Conservation (phyloP, 495 filamentous ascomycete genomes). For the Xylaria flabelliformis region DNA sequence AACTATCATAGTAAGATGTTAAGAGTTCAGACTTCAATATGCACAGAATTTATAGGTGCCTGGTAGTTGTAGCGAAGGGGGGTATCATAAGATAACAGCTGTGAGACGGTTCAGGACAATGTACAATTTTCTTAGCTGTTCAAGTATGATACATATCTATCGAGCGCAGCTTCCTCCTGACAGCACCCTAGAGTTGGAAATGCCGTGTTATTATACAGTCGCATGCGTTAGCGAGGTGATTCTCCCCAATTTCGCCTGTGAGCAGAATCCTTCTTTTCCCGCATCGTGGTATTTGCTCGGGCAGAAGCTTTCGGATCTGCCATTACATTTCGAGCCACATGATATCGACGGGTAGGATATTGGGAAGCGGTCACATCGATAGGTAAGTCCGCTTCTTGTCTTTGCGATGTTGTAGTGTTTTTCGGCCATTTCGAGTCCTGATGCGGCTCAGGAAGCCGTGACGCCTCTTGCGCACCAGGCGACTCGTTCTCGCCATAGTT, state of each 20-base stretch:
- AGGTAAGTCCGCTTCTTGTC: slow-evolving; percentile 50
- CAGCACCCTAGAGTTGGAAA: not conserved
- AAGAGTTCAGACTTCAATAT: not conserved
- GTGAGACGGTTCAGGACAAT: not conserved
- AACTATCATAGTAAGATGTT: not conserved
- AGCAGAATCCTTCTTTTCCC: not conserved
- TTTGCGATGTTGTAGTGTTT: slow-evolving; percentile 46
- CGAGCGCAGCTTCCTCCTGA: slow-evolving; percentile 9
- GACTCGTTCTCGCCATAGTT: slow-evolving; percentile 48
- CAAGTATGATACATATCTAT: slow-evolving; percentile 15
- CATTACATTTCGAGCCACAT: not conserved
- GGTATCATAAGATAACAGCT: not conserved
- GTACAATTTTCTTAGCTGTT: not conserved
- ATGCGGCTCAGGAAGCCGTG: slow-evolving; percentile 55
- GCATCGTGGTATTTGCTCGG: not conserved
- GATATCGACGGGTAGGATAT: not conserved
- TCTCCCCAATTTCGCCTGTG: not conserved
- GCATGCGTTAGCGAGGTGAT: not conserved
- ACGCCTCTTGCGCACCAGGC: slow-evolving; percentile 56
- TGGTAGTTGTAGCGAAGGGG: not conserved
- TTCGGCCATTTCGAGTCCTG: slow-evolving; percentile 46
- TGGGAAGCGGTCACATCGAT: slow-evolving; percentile 31
- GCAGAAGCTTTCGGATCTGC: not conserved
- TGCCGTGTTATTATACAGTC: slow-evolving; percentile 7
- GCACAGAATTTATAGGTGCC: not conserved